Percentiles rank a stretch among this genome's conserved stretches.
Conservation (phyloP, 106 monocot species). For the Dendrobium nobile region DNA sequence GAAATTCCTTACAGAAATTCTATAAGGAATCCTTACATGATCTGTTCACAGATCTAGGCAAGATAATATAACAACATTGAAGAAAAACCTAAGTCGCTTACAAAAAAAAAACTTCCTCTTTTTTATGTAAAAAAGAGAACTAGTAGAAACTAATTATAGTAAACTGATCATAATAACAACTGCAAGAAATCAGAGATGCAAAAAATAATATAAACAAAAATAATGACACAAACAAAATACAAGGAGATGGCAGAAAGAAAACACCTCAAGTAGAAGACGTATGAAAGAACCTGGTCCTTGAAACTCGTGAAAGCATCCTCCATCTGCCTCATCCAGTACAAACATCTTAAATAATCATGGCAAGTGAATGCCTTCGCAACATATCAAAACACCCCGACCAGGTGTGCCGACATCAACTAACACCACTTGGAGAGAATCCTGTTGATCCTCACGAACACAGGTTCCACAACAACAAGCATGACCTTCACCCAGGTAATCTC, state of each 20-base stretch:
- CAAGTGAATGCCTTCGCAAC: slow-evolving; percentile 22
- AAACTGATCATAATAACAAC: background rate
- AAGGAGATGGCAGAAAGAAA: background rate
- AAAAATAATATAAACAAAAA: background rate
- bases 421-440: slow-evolving; percentile 29
- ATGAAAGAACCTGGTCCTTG: slow-evolving; percentile 31
- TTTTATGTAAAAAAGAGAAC: too few species aligned
- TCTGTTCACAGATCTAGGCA: too few species aligned
- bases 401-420: slow-evolving; percentile 31
- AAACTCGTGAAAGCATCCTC: slow-evolving; percentile 37
- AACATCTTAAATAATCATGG: slow-evolving; percentile 20
- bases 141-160: too few species aligned
- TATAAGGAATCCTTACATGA: too few species aligned
- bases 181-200: background rate
- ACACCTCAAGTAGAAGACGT: background rate
- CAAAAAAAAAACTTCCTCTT: too few species aligned
- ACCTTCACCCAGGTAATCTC: slow-evolving; percentile 32
- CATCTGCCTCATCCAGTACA: slow-evolving; percentile 30
- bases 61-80: too few species aligned
- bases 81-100: too few species aligned
- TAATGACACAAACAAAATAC: background rate
- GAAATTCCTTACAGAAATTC: too few species aligned
- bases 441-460: slow-evolving; percentile 20
- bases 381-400: slow-evolving; percentile 23
- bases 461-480: slow-evolving; percentile 36